Conservation (phyloP, 805 yeast genomes). For the Tetrapisispora phaffii region DNA sequence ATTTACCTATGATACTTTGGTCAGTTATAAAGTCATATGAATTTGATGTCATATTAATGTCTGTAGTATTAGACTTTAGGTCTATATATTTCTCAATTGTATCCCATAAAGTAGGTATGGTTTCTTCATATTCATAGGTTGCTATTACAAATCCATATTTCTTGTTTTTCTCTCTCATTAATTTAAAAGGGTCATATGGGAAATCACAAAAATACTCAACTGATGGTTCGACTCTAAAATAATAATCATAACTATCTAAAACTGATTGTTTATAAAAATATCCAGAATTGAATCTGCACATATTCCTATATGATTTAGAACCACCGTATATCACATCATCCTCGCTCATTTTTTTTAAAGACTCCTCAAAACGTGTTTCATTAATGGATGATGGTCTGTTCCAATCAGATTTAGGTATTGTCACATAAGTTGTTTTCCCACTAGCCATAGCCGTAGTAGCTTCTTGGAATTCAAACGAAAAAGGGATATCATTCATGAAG, state of each 20-base stretch:
- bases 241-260: constrained; percentile 67
- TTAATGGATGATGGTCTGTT: constrained; percentile 65
- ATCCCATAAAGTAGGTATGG: constrained; percentile 81
- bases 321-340: constrained; percentile 54
- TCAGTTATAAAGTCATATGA: constrained; percentile 39
- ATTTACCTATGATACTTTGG: constrained; percentile 35
- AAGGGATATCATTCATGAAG: constrained; percentile 65
- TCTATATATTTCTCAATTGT: constrained; percentile 50
- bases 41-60: constrained; percentile 29
- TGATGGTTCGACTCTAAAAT: constrained; percentile 93
- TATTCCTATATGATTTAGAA: constrained; percentile 68
- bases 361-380: constrained; percentile 40
- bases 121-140: constrained; percentile 70
- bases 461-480: constrained; percentile 51
- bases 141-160: constrained; percentile 84
- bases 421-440: constrained; percentile 56
- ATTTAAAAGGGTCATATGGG: constrained; percentile 72
- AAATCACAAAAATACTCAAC: constrained; percentile 84
- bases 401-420: constrained; percentile 67
- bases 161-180: constrained; percentile 66
- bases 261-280: constrained; percentile 74
- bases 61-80: constrained; percentile 36
- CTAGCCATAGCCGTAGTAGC: constrained; percentile 50
- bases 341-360: constrained; percentile 35
- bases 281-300: constrained; percentile 94